A percentile compares a stretch with the other conserved stretches of the same genome.
Evolutionary conservation across 306 rosid species (phyloP).

Genomic region (Mimosa bimucronata): DNA sequence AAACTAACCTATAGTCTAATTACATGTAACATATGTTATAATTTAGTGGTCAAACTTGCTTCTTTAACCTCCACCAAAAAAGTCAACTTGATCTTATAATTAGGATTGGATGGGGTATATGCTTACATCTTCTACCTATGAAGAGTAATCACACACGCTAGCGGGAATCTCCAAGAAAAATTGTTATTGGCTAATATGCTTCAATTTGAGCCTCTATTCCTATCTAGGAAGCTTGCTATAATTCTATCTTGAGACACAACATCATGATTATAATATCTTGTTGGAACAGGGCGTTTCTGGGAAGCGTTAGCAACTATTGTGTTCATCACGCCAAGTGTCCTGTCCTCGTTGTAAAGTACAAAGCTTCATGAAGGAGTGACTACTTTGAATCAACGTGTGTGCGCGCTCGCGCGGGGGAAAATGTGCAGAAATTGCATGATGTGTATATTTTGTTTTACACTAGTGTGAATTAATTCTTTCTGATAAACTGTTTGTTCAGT

Average conservation of each 20-base stretch:
- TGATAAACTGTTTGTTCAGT: background rate
- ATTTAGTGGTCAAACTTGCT: too few relatives aligned
- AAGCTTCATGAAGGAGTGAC: background rate
- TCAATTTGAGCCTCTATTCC: background rate
- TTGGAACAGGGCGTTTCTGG: slow-evolving; percentile 29
- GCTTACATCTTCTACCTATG: background rate
- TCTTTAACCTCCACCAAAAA: too few relatives aligned
- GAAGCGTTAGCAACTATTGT: slow-evolving; percentile 29
- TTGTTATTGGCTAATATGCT: background rate
- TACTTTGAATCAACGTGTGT: background rate
- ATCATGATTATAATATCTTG: slow-evolving; percentile 4
- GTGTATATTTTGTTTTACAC: background rate
- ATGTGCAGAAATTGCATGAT: background rate
- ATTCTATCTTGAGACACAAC: background rate
- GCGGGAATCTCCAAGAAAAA: background rate
- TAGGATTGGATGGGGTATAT: too few relatives aligned
- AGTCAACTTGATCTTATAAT: too few relatives aligned
- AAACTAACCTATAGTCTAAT: too few relatives aligned
- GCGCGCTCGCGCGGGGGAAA: background rate
- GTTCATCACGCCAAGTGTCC: slow-evolving; percentile 26
- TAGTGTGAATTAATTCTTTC: background rate
- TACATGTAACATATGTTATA: too few relatives aligned
- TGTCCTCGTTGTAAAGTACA: slow-evolving; percentile 27
- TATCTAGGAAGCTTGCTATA: background rate
- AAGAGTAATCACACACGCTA: background rate